phyloP scores from a whole-genome alignment of 257 asterid genomes.

The Nicotiana sylvestris region DNA sequence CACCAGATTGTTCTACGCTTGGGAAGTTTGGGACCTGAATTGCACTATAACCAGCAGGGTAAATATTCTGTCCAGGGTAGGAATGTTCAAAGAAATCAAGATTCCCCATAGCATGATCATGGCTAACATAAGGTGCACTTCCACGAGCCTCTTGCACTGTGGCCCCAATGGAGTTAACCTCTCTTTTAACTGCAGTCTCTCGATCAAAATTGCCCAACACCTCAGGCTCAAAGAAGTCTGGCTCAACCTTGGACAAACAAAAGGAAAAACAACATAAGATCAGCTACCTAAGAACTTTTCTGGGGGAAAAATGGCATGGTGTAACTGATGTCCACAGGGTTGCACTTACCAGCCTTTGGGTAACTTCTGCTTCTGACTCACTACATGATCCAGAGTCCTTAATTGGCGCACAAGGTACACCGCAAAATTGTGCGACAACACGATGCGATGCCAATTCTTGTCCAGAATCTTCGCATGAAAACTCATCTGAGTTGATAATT shows the following conservation, averaged over 20 bases:
- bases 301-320: not conserved
- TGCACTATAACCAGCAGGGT: constrained; percentile 23
- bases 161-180: constrained; percentile 20
- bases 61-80: constrained; percentile 5
- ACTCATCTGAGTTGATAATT: constrained; percentile 46
- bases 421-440: not conserved
- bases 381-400: constrained; percentile 39
- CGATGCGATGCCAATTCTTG: not conserved
- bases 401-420: not conserved
- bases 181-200: constrained; percentile 38
- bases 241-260: constrained; percentile 29
- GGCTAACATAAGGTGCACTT: constrained; percentile 12
- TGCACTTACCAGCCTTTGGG: constrained; percentile 45
- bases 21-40: constrained; percentile 20
- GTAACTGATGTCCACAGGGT: not conserved
- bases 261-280: not conserved
- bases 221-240: constrained; percentile 15
- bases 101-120: constrained; percentile 14
- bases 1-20: constrained; percentile 12
- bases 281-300: not conserved
- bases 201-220: constrained; percentile 31
- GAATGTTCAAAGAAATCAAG: constrained; percentile 15
- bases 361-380: constrained; percentile 65
- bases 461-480: constrained; percentile 24
- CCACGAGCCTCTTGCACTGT: constrained; percentile 8